Percentiles rank a stretch among this genome's conserved stretches.
Evolutionary conservation across 1,139 yeast genomes (phyloP).

Genomic region (Tardiomyces depauwii): DNA sequence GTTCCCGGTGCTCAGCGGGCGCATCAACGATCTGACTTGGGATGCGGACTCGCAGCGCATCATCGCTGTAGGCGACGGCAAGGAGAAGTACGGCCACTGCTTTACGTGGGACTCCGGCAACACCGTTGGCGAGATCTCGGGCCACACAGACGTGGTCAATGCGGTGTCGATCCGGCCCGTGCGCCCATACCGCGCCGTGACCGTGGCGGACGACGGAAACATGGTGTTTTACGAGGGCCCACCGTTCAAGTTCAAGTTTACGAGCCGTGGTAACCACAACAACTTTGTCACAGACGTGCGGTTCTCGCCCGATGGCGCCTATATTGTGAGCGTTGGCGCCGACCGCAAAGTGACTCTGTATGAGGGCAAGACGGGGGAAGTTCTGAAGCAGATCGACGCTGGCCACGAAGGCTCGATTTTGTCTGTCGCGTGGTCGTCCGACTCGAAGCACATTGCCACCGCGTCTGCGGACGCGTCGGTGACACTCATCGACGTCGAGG

Average conservation of each 20-base stretch:
- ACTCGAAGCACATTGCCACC: conserved; percentile 51
- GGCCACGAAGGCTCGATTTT: conserved; percentile 75
- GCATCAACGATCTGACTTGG: conserved; percentile 81
- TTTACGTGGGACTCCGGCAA: conserved; percentile 93
- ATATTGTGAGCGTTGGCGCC: conserved; percentile 73
- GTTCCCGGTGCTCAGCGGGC: conserved; percentile 70
- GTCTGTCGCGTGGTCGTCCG: conserved; percentile 59
- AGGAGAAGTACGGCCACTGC: conserved; percentile 85
- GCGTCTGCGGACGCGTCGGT: conserved; percentile 75
- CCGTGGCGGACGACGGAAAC: conserved; percentile 82
- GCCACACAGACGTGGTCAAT: conserved; percentile 78
- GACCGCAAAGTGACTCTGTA: conserved; percentile 70
- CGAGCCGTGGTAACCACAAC: conserved; percentile 63
- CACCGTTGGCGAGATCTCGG: conserved; percentile 89
- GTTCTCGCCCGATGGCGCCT: conserved; percentile 62
- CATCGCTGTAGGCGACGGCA: conserved; percentile 93
- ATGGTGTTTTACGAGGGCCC: conserved; percentile 85
- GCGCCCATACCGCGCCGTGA: conserved; percentile 89
- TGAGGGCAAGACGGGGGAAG: conserved; percentile 84
- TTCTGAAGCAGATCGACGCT: conserved; percentile 33
- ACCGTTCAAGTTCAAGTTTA: conserved; percentile 75
- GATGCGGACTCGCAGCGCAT: conserved; percentile 79
- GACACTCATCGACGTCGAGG: conserved; percentile 47
- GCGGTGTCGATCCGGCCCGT: conserved; percentile 79
- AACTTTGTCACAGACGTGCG: conserved; percentile 74